Base-by-base conservation (phyloP, 805 yeast species). In the Pichia eremophila region DNA sequence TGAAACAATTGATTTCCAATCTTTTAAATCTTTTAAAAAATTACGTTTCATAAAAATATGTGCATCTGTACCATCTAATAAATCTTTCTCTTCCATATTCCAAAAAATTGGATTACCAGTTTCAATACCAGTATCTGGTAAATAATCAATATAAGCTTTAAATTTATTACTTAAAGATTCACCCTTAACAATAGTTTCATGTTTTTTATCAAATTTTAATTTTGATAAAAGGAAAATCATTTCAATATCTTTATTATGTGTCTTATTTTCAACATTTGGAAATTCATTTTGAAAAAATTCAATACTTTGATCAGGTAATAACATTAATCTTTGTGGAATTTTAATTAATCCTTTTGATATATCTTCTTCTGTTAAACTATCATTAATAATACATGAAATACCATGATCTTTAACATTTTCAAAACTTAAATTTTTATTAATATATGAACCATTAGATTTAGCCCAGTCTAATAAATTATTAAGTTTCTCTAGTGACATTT, bases 101-200 rank as follows among this genome's bases (percentile, higher is more conserved):
- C 90, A 89, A 53, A 77, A 78, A 46, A 76, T 74, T 1, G 96
- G 95, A 11, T 81, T 69, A n/a, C 72, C 71, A 19, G 78, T 70
- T 7, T 68, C 64, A 2, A 57, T 60, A 11, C 73, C 65, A 25
- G 27, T 37, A 8, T 45, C 35, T 2, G 87, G 84, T 18, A 81
- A 60, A 14, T 67, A 58, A 39, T 72, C 64, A 37, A 81, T 58
- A 53, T 80, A 81, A 3, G 79, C 74, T 28, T 51, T 41, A 35
- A 54, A 62, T 25, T 64, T 62, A 31, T 48, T 45, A 45, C 65
- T 69, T 27, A 64, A 51, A 8, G 52, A 50, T 18, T 27, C 37
- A 11, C 27, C 18, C 4, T 45, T 45, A 14, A 43, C 29, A 11
- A 60, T 49, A 4, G 60, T 55, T 12, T 41, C 35, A 2, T 56